These are phyloP conservation scores for Ensete glaucum DNA, from an alignment of 176 grass and related monocot species.

Conservation along the genomic window DNA sequence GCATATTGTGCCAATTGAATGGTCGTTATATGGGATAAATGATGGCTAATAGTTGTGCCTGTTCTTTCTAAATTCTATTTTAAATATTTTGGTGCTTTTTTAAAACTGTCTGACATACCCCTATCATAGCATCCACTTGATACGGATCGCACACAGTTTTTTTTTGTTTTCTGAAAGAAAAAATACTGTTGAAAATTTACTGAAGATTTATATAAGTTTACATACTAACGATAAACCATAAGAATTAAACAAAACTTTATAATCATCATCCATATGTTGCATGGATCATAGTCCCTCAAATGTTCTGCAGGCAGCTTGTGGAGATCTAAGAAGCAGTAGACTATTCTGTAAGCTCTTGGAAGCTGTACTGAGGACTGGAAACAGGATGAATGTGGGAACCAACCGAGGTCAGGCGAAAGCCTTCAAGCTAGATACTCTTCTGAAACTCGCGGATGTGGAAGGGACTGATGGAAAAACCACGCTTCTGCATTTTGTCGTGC, in stretches of 20 bases:
- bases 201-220: too few species aligned
- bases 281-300: background rate
- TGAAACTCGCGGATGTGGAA: slow-evolving; percentile 90
- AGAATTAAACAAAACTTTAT: background rate
- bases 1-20: too few species aligned
- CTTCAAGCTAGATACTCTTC: slow-evolving; percentile 95
- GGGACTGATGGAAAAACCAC: slow-evolving; percentile 91
- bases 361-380: slow-evolving; percentile 83
- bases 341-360: slow-evolving; percentile 89
- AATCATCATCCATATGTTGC: background rate
- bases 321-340: slow-evolving; percentile 82
- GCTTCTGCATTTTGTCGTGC: slow-evolving; percentile 89
- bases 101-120: too few species aligned
- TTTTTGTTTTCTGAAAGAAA: too few species aligned
- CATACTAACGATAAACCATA: too few species aligned
- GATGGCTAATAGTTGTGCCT: too few species aligned
- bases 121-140: too few species aligned
- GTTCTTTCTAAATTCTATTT: background rate
- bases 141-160: too few species aligned
- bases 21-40: too few species aligned
- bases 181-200: too few species aligned
- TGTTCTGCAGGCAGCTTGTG: slow-evolving; percentile 65
- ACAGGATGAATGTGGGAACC: slow-evolving; percentile 96
- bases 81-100: background rate
- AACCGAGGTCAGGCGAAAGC: slow-evolving; percentile 78